Base-by-base conservation (phyloP, 495 filamentous ascomycete species). In the Aspergillus biplanus region DNA sequence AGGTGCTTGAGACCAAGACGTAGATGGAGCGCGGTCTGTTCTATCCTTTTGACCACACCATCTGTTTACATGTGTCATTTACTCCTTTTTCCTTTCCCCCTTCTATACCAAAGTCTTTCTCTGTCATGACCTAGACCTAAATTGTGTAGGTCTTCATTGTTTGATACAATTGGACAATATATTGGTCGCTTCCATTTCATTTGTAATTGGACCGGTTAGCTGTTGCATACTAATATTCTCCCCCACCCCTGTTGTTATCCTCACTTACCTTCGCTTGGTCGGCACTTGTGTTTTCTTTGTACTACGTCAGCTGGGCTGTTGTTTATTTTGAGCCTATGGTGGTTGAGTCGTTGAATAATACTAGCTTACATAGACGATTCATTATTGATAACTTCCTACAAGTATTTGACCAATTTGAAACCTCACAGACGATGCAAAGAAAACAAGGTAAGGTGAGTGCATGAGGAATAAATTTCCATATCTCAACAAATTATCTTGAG, bases 1-100 rank as follows among this genome's bases (percentile, higher is more conserved):
- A 79, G 65, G 78, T 80, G 12, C 73, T 81, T 32, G 78, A 81
- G 64, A 69, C 67, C 37, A 78, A 77, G 21, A 64, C 65, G 33
- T 68, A 71, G 56, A 15, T 35, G 16, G 47, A 21, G 15, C 27
- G 47, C 6, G 21, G 31, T 42, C 53, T 56, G 13, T 33, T 52
- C 15, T 32, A 21, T 7, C 13, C 18, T 33, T 59, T 35, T 11
- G 27, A 33, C 34, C 7, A 33, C 31, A 15, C 13, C 33, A 11
- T 35, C 15, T 16, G n/a, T 44, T 49, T 58, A n/a, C n/a, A n/a
- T n/a, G n/a, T n/a, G 21, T 64, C 58, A 56, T 62, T 58, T 34
- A 27, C 21, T 62, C 21, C 39, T 55, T 62, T 57, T 59, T 58
- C 21, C 42, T 56, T 56, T 52, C n/a, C 48, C 48, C 31, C 52